Base-by-base conservation (phyloP, 352 stramenopile species). In the Halophytophthora polymorphica region DNA sequence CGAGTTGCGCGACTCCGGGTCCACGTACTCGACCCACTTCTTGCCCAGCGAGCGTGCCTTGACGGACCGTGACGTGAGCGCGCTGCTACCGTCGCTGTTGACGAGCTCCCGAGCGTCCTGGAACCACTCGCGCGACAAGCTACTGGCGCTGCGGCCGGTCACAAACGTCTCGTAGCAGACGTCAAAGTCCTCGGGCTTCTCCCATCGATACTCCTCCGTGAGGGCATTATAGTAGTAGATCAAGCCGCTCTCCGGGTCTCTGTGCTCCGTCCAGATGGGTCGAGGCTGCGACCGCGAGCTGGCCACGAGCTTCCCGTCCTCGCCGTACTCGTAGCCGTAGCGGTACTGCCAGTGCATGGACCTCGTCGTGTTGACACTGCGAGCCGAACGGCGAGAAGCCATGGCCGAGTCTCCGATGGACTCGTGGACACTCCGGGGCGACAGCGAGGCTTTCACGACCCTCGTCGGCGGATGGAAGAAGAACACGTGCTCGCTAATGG, bases 11-110 rank as follows among this genome's bases (percentile, higher is more conserved):
- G 77, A 90, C 33, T 86, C 83, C 3, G 66, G 50, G 53, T 97
- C 86, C 21, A 90, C 58, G 39, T 77, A 69, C 52, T 97, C 86
- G 40, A 93, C 58, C 90, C 90, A 97, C 36, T 88, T 87, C 43
- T 74, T 77, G 15, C 76, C 79, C 3, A 91, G 64, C 13, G 55
- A 38, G 15, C 77, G 73, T 21, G 52, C 60, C 33, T 74, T 81
- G 21, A 56, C 25, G 25, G 60, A 68, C 29, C 69, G 62, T 33
- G 63, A 39, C 21, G 69, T 75, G 23, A 84, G 38, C 18, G 43
- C 23, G 22, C 25, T 71, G 23, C 39, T 58, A 29, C 45, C 48
- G n/a, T 66, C 50, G 33, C 37, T 38, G 40, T 59, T 56, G 23
- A 43, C 22, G 39, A 69, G 59, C 31, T 63, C 46, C 18, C 58